Evolutionary conservation across 2,329 filamentous ascomycete genomes (phyloP), one percentile per base, ranked within the genome.

Genomic region (Passalora sequoiae): DNA sequence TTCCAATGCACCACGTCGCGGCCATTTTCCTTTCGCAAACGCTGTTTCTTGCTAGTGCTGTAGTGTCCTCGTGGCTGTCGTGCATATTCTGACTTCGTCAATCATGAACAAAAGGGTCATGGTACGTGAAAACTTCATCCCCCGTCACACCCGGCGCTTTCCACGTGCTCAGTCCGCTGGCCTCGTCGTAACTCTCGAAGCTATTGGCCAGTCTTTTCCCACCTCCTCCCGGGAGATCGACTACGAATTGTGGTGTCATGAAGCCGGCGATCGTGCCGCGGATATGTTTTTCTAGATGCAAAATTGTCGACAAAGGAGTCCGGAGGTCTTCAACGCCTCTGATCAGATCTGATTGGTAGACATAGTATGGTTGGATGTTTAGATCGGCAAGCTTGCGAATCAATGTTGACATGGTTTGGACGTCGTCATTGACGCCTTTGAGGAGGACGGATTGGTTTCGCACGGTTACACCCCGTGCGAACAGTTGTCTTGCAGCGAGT

Each of bases 281-380:
- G 41, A 83, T 69, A 30, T 75, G 59, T 16, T 71, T 67, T 59
- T 83, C 78, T 0, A 83, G 64, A 13, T 77, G 64, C 12, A 82
- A 67, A 35, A 80, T 79, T 2, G 73, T 77, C 31, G 69, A 68
- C 8, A 83, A 68, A 2, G 78, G 77, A 1, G 79, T 83, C 6
- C 80, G 75, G 16, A 82, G 66, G 54, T 83, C 78, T 63, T 83
- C 80, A 2, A 78, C 69, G 32, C 72, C 75, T 20, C 68, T 62
- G 6, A 81, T 76, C 72, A 83, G 77, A 58, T 83, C 80, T 35
- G 75, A 76, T 56, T 81, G 78, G 60, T 83, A 83, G 39, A 83
- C 73, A 54, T 83, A 83, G 60, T 83, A 83, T 4, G 79, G 79
- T 38, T 72, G 65, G 35, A 83, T 72, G 31, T 74, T 75, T 47